Percentiles rank a stretch among this genome's conserved stretches.
Evolutionary conservation across 495 filamentous ascomycete species (phyloP).

Genomic region (Acidiella bohemica): DNA sequence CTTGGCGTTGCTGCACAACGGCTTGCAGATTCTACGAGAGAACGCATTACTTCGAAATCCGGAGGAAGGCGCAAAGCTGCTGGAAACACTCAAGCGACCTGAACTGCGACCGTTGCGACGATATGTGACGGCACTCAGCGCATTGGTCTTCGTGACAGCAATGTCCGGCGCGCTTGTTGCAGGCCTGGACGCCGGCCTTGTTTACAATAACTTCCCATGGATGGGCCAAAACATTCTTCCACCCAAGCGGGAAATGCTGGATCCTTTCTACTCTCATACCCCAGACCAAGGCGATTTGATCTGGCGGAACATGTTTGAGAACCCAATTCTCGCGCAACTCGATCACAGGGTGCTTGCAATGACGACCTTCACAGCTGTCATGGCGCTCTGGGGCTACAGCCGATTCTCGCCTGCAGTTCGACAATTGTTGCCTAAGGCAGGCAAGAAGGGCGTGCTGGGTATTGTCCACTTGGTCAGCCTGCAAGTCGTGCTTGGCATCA

Average conservation of each 20-base stretch:
- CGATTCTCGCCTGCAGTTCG: conserved; percentile 48
- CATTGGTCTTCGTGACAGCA: conserved; percentile 73
- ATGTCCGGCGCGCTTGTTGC: conserved; percentile 91
- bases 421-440: conserved; percentile 43
- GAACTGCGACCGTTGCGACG: conserved; percentile 57
- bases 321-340: conserved; percentile 84
- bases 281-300: conserved; percentile 64
- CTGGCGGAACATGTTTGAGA: conserved; percentile 96
- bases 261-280: conserved; percentile 69
- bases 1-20: conserved; percentile 84
- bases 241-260: conserved; percentile 68
- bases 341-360: conserved; percentile 88
- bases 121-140: conserved; percentile 55
- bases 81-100: conserved; percentile 49
- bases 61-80: conserved; percentile 40
- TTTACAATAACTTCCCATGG: conserved; percentile 95
- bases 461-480: conserved; percentile 68
- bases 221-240: conserved; percentile 80
- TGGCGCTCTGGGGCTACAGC: conserved; percentile 64
- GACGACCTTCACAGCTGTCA: conserved; percentile 71
- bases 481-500: conserved; percentile 77
- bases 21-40: conserved; percentile 67
- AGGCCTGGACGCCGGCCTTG: conserved; percentile 85
- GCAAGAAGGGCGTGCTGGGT: conserved; percentile 58
- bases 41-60: conserved; percentile 48